Evolutionary conservation across 2,329 filamentous ascomycete genomes (phyloP).

Genomic region (Trichoderma harzianum): DNA sequence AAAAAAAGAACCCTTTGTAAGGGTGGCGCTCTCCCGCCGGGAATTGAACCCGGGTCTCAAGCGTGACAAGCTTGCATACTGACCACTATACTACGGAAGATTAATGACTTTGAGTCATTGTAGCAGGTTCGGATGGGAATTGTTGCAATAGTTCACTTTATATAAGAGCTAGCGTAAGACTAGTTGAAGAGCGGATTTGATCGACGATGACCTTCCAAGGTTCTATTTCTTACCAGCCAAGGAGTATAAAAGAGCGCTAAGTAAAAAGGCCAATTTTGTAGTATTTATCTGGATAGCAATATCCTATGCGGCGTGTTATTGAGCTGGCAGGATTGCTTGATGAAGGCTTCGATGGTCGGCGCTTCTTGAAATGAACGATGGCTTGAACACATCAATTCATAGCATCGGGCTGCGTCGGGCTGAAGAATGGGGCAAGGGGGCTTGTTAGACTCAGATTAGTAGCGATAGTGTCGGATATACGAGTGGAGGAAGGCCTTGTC

Average conservation of each 20-base stretch:
- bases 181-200: not conserved
- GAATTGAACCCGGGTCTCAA: conserved; percentile 27
- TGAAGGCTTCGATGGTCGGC: not conserved
- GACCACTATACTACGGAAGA: conserved; percentile 27
- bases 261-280: not conserved
- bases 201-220: not conserved
- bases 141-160: not conserved
- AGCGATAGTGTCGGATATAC: not conserved
- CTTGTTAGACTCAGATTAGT: not conserved
- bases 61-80: conserved; percentile 27
- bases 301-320: not conserved
- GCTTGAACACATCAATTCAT: not conserved
- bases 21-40: conserved; percentile 24
- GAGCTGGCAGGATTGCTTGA: not conserved
- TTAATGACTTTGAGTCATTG: conserved; percentile 17
- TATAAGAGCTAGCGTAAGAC: not conserved
- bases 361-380: not conserved
- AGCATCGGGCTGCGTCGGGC: not conserved
- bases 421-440: not conserved
- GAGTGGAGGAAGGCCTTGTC: not conserved
- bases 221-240: not conserved
- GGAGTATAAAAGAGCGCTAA: not conserved
- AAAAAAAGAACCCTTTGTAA: conserved; percentile 9
- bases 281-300: not conserved
- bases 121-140: conserved; percentile 11